Evolutionary conservation across 208 protist species (phyloP), one percentile per base, ranked within the genome.

Genomic region (Porcisia hertigi): DNA sequence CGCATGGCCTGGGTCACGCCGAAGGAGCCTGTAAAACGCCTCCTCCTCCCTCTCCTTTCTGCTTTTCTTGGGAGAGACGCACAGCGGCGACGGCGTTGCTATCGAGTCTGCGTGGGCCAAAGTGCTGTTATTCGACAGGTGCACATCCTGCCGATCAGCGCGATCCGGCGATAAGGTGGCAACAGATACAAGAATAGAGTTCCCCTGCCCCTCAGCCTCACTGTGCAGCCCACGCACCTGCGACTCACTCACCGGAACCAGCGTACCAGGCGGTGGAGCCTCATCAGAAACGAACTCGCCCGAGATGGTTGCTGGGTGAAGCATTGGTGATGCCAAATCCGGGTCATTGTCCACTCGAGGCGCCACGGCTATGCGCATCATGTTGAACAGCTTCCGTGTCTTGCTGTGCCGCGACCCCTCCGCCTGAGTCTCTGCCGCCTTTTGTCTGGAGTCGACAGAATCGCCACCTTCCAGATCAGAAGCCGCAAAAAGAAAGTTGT

Each of bases 401-500:
- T 88, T 90, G 59, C 79, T 83, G 52, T 76, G 81, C 64, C 66
- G 72, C 36, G 86, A 81, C 43, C 71, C 74, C 53, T 83, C 77
- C 9, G 67, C 69, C 12, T 72, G 58, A 14, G 71, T 72, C 12
- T 73, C 77, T 6, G 57, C 66, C 11, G 81, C 76, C 12, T 79
- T 78, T 57, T 87, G 84, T 59, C 85, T 80, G 54, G 70, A 64
- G 49, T 84, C 86, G 18, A 75, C 53, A 54, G 84, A 82, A 72
- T 71, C 87, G 47, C 73, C 79, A 16, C 93, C 86, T 39, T 83
- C 75, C 12, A 96, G 75, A 25, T 73, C 72, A 14, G 92, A 82
- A 6, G 88, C 87, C 23, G 92, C 92, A 74, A 96, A 94, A 69
- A 94, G 80, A 58, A 96, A 94, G 80, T 93, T 92, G 81, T 89